Percentiles rank a stretch among this genome's conserved stretches.
Evolutionary conservation across 371 early-diverging fungal genomes (phyloP).

Genomic region (Mucor circinelloides): DNA sequence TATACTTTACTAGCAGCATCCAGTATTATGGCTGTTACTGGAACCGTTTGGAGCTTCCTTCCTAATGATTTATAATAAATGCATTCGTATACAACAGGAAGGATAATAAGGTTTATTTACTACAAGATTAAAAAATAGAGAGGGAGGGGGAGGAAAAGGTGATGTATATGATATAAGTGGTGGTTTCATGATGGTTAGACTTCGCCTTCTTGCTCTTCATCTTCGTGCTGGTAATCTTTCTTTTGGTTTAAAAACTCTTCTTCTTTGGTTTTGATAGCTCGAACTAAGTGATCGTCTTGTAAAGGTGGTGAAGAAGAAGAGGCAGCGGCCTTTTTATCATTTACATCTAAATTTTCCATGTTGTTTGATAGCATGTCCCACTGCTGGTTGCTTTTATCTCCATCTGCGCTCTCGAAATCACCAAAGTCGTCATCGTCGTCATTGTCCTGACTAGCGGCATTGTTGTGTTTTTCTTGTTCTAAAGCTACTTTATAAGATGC

Average conservation of each 20-base stretch:
- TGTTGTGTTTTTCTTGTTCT: constrained; percentile 13
- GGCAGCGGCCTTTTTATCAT: constrained; percentile 1
- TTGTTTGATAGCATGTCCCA: constrained; percentile 4
- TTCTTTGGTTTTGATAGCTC: constrained; percentile 34
- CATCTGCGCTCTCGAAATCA: constrained; percentile 21
- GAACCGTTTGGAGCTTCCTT: constrained; percentile 36
- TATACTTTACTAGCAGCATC: constrained; percentile 18
- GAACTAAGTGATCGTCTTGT: constrained; percentile 27
- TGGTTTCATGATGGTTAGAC: constrained; percentile 6
- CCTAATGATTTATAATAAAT: background rate
- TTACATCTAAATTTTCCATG: constrained; percentile 20
- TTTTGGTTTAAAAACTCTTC: constrained; percentile 19
- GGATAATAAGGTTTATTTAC: background rate
- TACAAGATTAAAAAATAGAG: constrained; percentile 5
- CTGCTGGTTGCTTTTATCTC: constrained; percentile 7
- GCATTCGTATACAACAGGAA: background rate
- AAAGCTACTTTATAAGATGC: constrained; percentile 6
- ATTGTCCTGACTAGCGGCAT: background rate
- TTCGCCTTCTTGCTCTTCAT: constrained; percentile 38
- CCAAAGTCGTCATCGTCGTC: constrained; percentile 26
- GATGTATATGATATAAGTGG: background rate
- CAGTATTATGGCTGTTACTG: constrained; percentile 32
- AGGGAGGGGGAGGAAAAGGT: background rate
- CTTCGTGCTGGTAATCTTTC: constrained; percentile 22
- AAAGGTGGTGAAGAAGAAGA: constrained; percentile 1